These are phyloP conservation scores for Phytophthora pseudosyringae DNA, from an alignment of 352 stramenopile species.

Conservation along the genomic window DNA sequence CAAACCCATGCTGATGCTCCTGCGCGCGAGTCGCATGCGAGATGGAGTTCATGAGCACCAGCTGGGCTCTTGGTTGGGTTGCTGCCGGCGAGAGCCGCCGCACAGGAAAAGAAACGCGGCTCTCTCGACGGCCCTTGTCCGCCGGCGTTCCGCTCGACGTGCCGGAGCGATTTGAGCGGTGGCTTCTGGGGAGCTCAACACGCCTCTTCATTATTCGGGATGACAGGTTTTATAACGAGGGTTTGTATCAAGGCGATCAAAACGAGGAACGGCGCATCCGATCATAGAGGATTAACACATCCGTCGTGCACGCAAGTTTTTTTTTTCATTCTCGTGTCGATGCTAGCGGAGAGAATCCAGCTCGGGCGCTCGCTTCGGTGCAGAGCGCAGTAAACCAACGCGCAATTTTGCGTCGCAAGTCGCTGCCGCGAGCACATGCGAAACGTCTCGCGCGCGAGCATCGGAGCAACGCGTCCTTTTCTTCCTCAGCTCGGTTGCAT, in stretches of 20 bases:
- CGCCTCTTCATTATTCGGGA: constrained; percentile 29
- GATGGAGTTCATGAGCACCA: constrained; percentile 35
- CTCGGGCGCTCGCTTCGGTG: constrained; percentile 18
- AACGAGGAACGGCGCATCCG: not conserved
- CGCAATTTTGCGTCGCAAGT: constrained; percentile 26
- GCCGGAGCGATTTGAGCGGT: constrained; percentile 29
- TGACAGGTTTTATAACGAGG: constrained; percentile 7
- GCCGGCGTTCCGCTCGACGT: constrained; percentile 24
- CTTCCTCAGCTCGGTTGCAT: constrained; percentile 33
- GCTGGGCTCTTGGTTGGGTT: constrained; percentile 34
- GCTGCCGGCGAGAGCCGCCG: constrained; percentile 27
- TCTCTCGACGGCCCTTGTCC: constrained; percentile 28
- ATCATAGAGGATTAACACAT: constrained; percentile 36
- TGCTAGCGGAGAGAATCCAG: constrained; percentile 43
- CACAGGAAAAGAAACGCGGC: constrained; percentile 28
- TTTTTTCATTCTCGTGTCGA: constrained; percentile 41
- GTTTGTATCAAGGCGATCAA: not conserved
- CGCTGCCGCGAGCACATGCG: constrained; percentile 30
- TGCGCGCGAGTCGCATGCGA: constrained; percentile 13
- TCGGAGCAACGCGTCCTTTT: constrained; percentile 39
- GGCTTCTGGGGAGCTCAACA: constrained; percentile 25
- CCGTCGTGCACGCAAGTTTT: constrained; percentile 23
- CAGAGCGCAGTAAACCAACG: constrained; percentile 40
- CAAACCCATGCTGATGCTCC: constrained; percentile 21
- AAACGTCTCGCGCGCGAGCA: constrained; percentile 32